phyloP scores from a whole-genome alignment of 164 flowering plant species.

The Stephania japonica region DNA sequence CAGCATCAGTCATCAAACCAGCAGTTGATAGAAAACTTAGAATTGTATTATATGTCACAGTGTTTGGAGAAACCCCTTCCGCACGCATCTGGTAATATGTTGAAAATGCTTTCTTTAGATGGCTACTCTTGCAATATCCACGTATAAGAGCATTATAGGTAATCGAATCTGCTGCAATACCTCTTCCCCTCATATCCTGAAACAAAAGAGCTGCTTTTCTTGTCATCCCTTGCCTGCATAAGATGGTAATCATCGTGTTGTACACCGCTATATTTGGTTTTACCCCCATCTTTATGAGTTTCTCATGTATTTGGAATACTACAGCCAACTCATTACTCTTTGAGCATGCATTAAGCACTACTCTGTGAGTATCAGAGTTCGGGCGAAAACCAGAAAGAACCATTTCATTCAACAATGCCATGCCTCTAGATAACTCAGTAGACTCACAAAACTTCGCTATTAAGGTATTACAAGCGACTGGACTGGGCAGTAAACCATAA shows the following conservation, averaged over 20 bases:
- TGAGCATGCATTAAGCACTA: slow-evolving; percentile 53
- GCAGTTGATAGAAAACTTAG: slow-evolving; percentile 40
- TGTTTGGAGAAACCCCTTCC: slow-evolving; percentile 55
- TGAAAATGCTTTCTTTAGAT: slow-evolving; percentile 43
- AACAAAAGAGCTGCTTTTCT: slow-evolving; percentile 47
- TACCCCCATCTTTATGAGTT: slow-evolving; percentile 56
- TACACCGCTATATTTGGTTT: slow-evolving; percentile 33
- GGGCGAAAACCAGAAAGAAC: slow-evolving; percentile 34
- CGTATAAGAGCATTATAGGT: slow-evolving; percentile 71
- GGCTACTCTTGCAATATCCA: slow-evolving; percentile 65
- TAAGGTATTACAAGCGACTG: slow-evolving; percentile 50
- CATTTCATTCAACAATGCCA: slow-evolving; percentile 58
- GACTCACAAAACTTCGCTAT: slow-evolving; percentile 50
- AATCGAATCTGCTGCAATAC: slow-evolving; percentile 44
- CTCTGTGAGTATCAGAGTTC: slow-evolving; percentile 35
- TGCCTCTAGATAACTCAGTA: slow-evolving; percentile 41
- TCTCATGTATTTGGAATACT: slow-evolving; percentile 54
- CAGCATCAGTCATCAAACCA: slow-evolving; percentile 51
- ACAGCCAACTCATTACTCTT: slow-evolving; percentile 35
- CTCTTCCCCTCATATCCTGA: slow-evolving; percentile 51
- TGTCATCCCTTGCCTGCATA: slow-evolving; percentile 80
- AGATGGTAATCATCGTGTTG: slow-evolving; percentile 50
- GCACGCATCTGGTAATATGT: slow-evolving; percentile 49
- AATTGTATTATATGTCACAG: slow-evolving; percentile 60
- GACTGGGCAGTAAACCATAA: slow-evolving; percentile 40